A percentile compares a stretch with the other conserved stretches of the same genome.
Evolutionary conservation across 305 asterid species (phyloP).

Genomic region (Nicotiana rustica): DNA sequence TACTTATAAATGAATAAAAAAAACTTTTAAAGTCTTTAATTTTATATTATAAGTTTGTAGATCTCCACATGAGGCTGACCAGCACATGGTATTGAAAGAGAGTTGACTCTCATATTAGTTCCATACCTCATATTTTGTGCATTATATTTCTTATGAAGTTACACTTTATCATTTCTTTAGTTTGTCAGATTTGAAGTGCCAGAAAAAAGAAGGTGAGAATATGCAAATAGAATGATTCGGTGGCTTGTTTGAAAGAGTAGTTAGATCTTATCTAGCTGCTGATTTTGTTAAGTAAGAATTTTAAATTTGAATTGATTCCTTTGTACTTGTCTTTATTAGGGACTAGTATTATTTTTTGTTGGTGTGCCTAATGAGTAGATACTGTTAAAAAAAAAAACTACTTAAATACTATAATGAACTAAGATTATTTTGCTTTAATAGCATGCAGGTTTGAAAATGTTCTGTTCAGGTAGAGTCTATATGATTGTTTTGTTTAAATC

Average conservation of each 20-base stretch:
- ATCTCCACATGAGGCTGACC: slow-evolving; percentile 58
- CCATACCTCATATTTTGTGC: slow-evolving; percentile 16
- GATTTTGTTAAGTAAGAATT: slow-evolving; percentile 15
- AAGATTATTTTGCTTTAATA: too few relatives aligned
- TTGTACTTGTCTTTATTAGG: slow-evolving; percentile 15
- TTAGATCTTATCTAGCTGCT: slow-evolving; percentile 28
- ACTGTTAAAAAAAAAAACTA: background rate
- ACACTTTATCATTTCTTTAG: background rate
- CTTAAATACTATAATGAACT: background rate
- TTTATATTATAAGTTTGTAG: slow-evolving; percentile 50
- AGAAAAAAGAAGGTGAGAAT: background rate
- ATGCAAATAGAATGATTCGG: slow-evolving; percentile 21
- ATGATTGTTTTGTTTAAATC: background rate
- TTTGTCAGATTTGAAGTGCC: slow-evolving; percentile 4
- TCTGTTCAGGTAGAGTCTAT: background rate
- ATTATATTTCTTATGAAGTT: background rate
- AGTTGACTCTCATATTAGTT: slow-evolving; percentile 49
- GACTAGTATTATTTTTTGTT: background rate
- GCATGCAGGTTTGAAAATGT: background rate
- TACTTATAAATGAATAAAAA: too few relatives aligned
- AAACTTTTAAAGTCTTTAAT: slow-evolving; percentile 40
- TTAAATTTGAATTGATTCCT: background rate
- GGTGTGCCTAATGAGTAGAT: slow-evolving; percentile 21
- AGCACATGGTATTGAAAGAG: slow-evolving; percentile 68
- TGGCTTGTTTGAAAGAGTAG: background rate